Conservation (phyloP, 148 eudicot genomes). For the Drosera capensis region DNA sequence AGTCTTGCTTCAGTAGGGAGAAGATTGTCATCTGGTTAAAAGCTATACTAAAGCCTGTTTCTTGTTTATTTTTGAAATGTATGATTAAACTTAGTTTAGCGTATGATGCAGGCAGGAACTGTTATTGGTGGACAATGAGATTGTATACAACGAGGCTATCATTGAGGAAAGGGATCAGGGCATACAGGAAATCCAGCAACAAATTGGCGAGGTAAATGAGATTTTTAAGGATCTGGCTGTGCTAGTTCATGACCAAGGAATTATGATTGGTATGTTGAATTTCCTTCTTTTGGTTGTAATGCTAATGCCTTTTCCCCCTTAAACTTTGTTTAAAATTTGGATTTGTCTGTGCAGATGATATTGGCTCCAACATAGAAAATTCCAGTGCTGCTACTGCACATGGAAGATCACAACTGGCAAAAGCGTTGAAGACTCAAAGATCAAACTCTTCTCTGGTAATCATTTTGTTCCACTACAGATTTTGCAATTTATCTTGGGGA, state of each 20-base stretch:
- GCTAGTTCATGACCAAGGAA: constrained; percentile 74
- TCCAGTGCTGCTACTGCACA: constrained; percentile 69
- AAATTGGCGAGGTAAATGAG: constrained; percentile 80
- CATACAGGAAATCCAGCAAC: constrained; percentile 66
- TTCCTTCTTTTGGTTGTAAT: background rate
- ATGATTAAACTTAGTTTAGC: background rate
- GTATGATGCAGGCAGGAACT: constrained; percentile 51
- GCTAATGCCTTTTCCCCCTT: no score
- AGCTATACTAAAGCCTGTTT: no score
- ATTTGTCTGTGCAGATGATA: constrained; percentile 38
- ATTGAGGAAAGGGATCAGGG: constrained; percentile 78
- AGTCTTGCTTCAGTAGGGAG: no score
- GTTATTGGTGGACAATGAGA: constrained; percentile 51
- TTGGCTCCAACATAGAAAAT: constrained; percentile 62
- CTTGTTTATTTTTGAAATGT: no score
- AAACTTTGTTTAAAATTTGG: background rate
- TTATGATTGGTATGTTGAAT: constrained; percentile 43
- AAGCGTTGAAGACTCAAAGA: constrained; percentile 76
- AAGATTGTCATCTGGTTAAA: no score
- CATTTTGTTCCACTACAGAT: background rate
- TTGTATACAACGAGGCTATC: constrained; percentile 54
- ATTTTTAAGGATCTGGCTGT: constrained; percentile 83
- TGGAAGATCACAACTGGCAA: constrained; percentile 58
- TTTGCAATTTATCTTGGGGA: no score
- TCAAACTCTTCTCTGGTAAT: constrained; percentile 85